phyloP scores from a whole-genome alignment of 495 filamentous ascomycete species.

The Neurospora sp. region DNA sequence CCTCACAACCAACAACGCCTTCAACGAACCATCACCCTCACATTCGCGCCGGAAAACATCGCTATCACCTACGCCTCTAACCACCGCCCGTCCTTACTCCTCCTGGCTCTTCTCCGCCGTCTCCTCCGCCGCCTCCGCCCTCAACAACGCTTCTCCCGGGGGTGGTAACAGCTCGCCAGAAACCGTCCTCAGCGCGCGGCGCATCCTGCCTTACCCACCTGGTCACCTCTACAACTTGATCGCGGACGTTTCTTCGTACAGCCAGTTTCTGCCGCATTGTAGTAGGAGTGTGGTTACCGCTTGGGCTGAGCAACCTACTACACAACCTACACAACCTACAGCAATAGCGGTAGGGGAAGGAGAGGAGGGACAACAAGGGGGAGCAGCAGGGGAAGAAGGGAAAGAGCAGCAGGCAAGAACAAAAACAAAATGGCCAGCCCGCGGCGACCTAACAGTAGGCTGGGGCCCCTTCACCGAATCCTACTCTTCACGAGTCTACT shows the following conservation, averaged over 20 bases:
- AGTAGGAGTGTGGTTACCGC: slow-evolving; percentile 56
- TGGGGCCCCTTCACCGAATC: slow-evolving; percentile 73
- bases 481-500: slow-evolving; percentile 68
- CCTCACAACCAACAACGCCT: not conserved
- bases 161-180: not conserved
- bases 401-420: too few relatives aligned
- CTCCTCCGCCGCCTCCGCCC: not conserved
- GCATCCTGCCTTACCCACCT: slow-evolving; percentile 70
- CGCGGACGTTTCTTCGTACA: slow-evolving; percentile 74
- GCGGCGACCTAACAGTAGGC: slow-evolving; percentile 72
- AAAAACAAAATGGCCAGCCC: slow-evolving; percentile 47
- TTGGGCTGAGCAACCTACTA: slow-evolving; percentile 23
- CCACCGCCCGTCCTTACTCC: not conserved
- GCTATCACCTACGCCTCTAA: not conserved
- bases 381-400: too few relatives aligned
- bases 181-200: slow-evolving; percentile 53
- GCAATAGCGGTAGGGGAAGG: not conserved
- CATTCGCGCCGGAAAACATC: not conserved
- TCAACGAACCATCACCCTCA: not conserved
- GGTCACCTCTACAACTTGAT: slow-evolving; percentile 66
- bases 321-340: not conserved
- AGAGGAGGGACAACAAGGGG: not conserved
- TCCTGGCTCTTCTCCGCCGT: not conserved
- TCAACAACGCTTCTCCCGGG: not conserved
- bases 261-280: slow-evolving; percentile 79